Percentiles rank a stretch among this genome's conserved stretches.
Conservation (phyloP, 495 filamentous ascomycete genomes). For the Recurvomyces mirabilis region DNA sequence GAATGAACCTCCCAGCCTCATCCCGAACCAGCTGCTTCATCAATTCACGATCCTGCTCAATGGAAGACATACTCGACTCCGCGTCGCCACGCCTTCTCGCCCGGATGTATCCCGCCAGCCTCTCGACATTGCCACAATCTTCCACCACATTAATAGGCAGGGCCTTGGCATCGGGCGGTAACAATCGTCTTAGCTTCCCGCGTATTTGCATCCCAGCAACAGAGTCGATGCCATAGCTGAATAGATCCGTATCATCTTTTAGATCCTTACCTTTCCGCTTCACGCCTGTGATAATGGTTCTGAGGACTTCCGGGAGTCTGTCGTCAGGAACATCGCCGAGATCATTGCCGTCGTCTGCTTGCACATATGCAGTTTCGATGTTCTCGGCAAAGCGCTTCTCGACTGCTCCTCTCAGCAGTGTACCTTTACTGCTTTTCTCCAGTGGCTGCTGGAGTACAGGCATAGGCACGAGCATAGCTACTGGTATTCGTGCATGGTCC, state of each 20-base stretch:
- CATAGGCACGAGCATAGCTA: slow-evolving; percentile 37
- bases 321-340: slow-evolving; percentile 27
- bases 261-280: slow-evolving; percentile 5
- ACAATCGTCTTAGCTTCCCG: slow-evolving; percentile 33
- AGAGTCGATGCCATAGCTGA: slow-evolving; percentile 45
- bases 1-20: slow-evolving; percentile 28
- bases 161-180: slow-evolving; percentile 28
- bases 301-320: slow-evolving; percentile 15
- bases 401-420: slow-evolving; percentile 34
- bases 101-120: slow-evolving; percentile 21
- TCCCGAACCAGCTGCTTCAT: slow-evolving; percentile 32
- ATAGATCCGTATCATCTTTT: slow-evolving; percentile 37
- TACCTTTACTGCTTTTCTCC: slow-evolving; percentile 46
- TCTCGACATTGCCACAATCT: slow-evolving; percentile 36
- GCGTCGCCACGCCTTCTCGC: slow-evolving; percentile 13
- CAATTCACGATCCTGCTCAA: slow-evolving; percentile 12
- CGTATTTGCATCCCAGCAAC: slow-evolving; percentile 43
- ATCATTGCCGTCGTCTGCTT: background rate
- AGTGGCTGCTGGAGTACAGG: slow-evolving; percentile 22
- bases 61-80: slow-evolving; percentile 3
- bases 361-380: slow-evolving; percentile 35
- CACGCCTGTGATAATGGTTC: slow-evolving; percentile 20
- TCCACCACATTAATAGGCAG: slow-evolving; percentile 38
- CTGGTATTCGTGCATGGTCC: slow-evolving; percentile 34
- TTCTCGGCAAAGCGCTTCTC: slow-evolving; percentile 31